Percentiles rank a stretch among this genome's conserved stretches.
These are phyloP conservation scores for Coemansia sp. DNA, from an alignment of 192 early-diverging fungal species.

Conservation along the genomic window DNA sequence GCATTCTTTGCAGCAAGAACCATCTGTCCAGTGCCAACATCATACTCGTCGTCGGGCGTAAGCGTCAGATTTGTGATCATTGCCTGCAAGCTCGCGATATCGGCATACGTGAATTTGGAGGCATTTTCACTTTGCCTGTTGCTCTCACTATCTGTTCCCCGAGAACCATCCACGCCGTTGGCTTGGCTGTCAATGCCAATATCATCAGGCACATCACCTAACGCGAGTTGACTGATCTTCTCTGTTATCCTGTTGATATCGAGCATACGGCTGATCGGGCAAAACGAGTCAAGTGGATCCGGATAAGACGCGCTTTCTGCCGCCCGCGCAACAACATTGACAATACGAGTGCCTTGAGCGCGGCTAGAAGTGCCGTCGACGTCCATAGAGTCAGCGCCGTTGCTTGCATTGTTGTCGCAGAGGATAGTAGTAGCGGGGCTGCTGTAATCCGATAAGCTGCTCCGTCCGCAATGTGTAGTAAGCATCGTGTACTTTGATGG, in stretches of 20 bases:
- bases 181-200: not conserved
- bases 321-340: not conserved
- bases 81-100: constrained; percentile 24
- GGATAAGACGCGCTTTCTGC: constrained; percentile 3
- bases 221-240: constrained; percentile 4
- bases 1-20: constrained; percentile 11
- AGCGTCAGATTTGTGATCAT: constrained; percentile 34
- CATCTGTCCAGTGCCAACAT: constrained; percentile 18
- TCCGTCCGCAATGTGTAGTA: constrained; percentile 20
- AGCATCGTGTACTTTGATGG: constrained; percentile 14
- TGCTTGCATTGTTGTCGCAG: not conserved
- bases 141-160: not conserved
- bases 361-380: not conserved
- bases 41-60: constrained; percentile 39
- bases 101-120: constrained; percentile 13
- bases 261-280: constrained; percentile 18
- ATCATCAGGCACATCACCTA: not conserved
- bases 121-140: not conserved
- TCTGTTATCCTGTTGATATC: constrained; percentile 7
- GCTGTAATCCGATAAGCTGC: constrained; percentile 16
- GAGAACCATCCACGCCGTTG: not conserved
- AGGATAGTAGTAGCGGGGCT: constrained; percentile 18
- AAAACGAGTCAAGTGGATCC: constrained; percentile 8
- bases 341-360: not conserved
- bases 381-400: constrained; percentile 4